Percentiles rank a stretch among this genome's conserved stretches.
These are phyloP conservation scores for Hyphochytrium catenoides DNA, from an alignment of 352 stramenopile genomes.

Conservation along the genomic window DNA sequence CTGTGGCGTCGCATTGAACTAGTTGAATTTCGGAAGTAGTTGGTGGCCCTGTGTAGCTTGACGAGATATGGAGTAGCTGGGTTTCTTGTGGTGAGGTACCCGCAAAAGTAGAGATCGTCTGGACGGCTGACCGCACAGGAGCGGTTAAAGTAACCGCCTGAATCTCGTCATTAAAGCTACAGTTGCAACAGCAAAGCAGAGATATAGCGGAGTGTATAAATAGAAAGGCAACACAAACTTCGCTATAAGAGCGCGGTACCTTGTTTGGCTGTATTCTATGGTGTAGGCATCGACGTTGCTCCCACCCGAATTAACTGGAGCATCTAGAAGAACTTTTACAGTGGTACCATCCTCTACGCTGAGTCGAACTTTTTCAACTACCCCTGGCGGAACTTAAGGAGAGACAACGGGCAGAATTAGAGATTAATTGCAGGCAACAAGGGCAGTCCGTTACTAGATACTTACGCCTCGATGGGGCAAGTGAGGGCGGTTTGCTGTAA, in stretches of 20 bases:
- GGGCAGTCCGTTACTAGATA: too few species aligned
- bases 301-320: conserved; percentile 57
- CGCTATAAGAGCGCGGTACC: conserved; percentile 14
- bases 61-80: conserved; percentile 64
- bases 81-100: conserved; percentile 37
- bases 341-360: conserved; percentile 74
- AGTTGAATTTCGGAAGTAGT: conserved; percentile 60
- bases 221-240: conserved; percentile 25
- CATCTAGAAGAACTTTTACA: conserved; percentile 40
- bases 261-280: conserved; percentile 25
- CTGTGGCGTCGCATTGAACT: conserved; percentile 71
- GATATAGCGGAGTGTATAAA: not conserved
- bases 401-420: too few species aligned
- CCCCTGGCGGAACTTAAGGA: too few species aligned
- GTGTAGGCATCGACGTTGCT: conserved; percentile 53
- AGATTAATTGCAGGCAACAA: too few species aligned
- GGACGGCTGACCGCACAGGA: conserved; percentile 35
- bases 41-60: conserved; percentile 24
- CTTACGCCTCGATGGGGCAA: too few species aligned
- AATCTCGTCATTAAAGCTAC: conserved; percentile 23
- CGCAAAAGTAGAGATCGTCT: conserved; percentile 40
- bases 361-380: too few species aligned
- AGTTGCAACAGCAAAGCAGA: conserved; percentile 1
- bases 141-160: conserved; percentile 31
- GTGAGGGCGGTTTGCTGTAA: conserved; percentile 27